Percentiles rank a stretch among this genome's conserved stretches.
Conservation (phyloP, 306 rosid genomes). For the Clitoria ternatea region DNA sequence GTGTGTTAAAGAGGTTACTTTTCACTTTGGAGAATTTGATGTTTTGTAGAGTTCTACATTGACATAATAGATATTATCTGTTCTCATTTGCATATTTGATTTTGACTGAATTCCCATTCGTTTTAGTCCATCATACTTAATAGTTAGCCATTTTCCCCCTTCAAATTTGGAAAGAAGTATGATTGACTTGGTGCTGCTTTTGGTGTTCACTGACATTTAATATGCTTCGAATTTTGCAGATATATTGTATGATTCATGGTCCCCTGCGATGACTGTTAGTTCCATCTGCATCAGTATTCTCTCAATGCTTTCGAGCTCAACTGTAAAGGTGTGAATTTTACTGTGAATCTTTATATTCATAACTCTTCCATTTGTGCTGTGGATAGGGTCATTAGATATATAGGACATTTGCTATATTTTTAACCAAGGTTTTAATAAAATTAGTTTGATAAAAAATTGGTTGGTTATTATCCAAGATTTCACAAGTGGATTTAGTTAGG, state of each 20-base stretch:
- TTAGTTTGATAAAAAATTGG: conserved; percentile 8
- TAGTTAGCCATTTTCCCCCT: neutral
- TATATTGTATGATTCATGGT: conserved; percentile 99
- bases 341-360: conserved; percentile 13
- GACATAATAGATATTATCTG: neutral
- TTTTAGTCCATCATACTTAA: conserved; percentile 1
- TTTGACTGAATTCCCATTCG: neutral
- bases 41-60: conserved; percentile 9
- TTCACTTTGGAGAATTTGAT: neutral
- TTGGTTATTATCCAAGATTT: neutral
- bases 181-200: conserved; percentile 3
- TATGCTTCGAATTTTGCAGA: conserved; percentile 54
- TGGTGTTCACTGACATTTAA: conserved; percentile 30
- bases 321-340: conserved; percentile 65
- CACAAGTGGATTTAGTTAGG: neutral
- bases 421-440: neutral
- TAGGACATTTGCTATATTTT: neutral
- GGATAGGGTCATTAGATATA: neutral
- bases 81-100: neutral
- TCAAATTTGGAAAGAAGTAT: neutral
- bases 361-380: neutral
- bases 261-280: conserved; percentile 99
- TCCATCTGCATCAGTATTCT: conserved; percentile 99
- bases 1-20: neutral
- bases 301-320: conserved; percentile 98